Conservation (phyloP, 169 alveolate species). For the Cryptosporidium ubiquitum region DNA sequence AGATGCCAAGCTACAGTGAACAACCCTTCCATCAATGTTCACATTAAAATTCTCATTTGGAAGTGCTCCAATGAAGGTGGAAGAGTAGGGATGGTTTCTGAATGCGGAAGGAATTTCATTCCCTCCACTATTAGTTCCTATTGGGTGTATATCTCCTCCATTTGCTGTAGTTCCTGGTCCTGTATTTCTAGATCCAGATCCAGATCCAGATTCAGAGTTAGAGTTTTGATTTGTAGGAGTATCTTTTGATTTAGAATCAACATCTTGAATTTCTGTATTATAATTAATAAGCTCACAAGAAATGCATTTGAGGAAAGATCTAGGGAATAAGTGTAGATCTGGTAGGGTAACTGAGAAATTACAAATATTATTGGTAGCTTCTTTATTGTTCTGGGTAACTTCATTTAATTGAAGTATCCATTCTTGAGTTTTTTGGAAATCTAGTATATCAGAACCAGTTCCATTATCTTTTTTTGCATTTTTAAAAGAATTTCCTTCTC, state of each 20-base stretch:
- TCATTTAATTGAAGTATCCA: constrained; percentile 1
- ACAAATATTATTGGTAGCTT: not conserved
- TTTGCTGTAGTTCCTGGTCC: not conserved
- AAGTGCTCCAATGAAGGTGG: constrained; percentile 51
- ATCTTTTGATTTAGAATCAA: not conserved
- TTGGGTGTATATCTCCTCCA: not conserved
- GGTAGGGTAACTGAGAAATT: constrained; percentile 52
- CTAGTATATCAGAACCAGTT: not conserved
- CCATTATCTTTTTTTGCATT: not conserved
- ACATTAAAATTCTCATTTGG: constrained; percentile 43
- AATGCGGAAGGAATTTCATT: constrained; percentile 18
- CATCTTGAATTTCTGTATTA: not conserved
- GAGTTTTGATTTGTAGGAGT: not conserved
- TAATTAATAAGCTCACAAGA: constrained; percentile 46
- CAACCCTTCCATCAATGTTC: constrained; percentile 51
- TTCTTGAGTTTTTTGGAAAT: not conserved
- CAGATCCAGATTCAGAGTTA: not conserved
- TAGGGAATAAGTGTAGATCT: constrained; percentile 60
- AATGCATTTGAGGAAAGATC: constrained; percentile 11
- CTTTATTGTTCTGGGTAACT: not conserved
- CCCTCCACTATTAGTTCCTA: not conserved
- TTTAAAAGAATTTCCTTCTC: not conserved
- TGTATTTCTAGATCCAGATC: not conserved
- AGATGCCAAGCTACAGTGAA: constrained; percentile 24
- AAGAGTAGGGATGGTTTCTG: constrained; percentile 55